Base-by-base conservation (phyloP, 106 monocot species). In the Dendrobium catenatum region DNA sequence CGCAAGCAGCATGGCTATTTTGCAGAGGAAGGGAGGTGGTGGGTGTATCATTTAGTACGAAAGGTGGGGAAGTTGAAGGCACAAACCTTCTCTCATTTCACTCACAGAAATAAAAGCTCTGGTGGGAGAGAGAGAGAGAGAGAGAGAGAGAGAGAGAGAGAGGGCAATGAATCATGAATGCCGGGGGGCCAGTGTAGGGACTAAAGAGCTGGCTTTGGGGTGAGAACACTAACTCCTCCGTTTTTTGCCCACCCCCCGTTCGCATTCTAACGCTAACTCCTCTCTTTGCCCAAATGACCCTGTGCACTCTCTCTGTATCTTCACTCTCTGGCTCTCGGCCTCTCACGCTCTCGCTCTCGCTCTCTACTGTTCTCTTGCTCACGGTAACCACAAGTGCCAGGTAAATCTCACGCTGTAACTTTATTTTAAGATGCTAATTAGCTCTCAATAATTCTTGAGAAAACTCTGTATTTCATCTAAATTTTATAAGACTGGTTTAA, bases 1-100 rank as follows among this genome's bases (percentile, higher is more conserved):
- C n/a, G 11, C 11, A 4, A 3, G 51, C 24, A 48, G 76, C 27
- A 47, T 76, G 76, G 26, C 49, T 27, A 76, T 76, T 49, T n/a
- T 48, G 33, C 33, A 31, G n/a, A 24, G 49, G 11, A 49, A n/a
- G 22, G 13, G 24, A 9, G 48, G 19, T 9, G 43, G 19, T 75
- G 41, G 74, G 74, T 75, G 74, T 44, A 75, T 29, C 72, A 72
- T 43, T 43, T 75, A 49, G 19, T 47, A 47, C 9, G 51, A 76
- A 47, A 15, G 13, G 24, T 76, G 49, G 11, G 6, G 76, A 51
- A 15, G 49, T 27, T 49, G 24, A 6, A 42, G 76, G 48, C 49
- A 26, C n/a, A 26, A 24, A 9, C 49, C 49, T 43, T 47, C 24
- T 5, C 76, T 49, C 76, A 49, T 76, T 40, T 73, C 73, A 40